Conservation (phyloP, 148 eudicot genomes). For the Camellia lanceoleosa region DNA sequence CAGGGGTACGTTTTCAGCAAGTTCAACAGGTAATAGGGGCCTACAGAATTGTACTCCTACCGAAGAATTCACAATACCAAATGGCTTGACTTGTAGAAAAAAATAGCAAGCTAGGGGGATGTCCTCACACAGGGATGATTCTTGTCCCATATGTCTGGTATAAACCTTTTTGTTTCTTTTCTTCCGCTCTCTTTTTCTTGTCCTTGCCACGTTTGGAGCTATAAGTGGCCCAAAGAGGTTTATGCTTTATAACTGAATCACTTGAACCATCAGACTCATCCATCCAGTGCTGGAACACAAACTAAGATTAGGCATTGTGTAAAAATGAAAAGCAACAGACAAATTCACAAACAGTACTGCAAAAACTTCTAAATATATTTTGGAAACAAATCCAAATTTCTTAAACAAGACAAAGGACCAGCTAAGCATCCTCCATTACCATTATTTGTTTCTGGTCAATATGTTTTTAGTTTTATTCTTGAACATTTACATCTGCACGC, state of each 20-base stretch:
- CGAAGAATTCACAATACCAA: not conserved
- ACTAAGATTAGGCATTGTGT: not conserved
- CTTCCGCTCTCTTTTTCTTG: constrained; percentile 45
- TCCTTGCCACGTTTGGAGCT: constrained; percentile 43
- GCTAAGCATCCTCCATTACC: not conserved
- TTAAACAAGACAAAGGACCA: not conserved
- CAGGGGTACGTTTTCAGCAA: not conserved
- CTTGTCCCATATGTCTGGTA: constrained; percentile 92
- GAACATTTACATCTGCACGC: too few relatives aligned
- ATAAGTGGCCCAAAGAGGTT: constrained; percentile 82
- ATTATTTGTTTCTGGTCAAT: too few relatives aligned
- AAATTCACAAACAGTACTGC: not conserved
- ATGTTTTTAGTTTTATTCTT: too few relatives aligned
- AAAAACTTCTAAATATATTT: not conserved
- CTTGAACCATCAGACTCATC: constrained; percentile 65
- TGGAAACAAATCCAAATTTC: not conserved
- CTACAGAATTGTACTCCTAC: not conserved
- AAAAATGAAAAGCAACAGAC: not conserved
- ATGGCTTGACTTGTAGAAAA: constrained; percentile 11
- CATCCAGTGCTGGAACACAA: constrained; percentile 65
- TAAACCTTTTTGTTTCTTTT: constrained; percentile 69
- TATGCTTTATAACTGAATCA: constrained; percentile 91
- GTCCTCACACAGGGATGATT: constrained; percentile 89
- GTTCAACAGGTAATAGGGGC: not conserved
- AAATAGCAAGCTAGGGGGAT: not conserved